Evolutionary conservation across 192 early-diverging fungal species (phyloP), one percentile per base, ranked within the genome.

Genomic region (Coemansia javaensis): DNA sequence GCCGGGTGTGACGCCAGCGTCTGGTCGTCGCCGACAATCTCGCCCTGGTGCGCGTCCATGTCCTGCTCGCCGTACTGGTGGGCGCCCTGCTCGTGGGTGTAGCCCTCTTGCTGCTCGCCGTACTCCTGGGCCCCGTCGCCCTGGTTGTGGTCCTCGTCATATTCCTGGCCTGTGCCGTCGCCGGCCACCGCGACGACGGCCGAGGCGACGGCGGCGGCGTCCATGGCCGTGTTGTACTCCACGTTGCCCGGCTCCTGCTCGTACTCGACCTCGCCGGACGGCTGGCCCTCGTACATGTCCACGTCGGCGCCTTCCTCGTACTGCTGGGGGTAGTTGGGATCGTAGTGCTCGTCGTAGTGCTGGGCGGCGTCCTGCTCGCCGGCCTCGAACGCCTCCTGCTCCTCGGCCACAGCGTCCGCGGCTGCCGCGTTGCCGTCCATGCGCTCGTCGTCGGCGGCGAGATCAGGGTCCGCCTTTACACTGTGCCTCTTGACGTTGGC

Each of bases 1-100:
- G 58, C 70, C 9, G 63, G 58, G 37, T 74, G 70, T 9, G 70
- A 40, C 0, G 70, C 70, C 63, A 74, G 44, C 5, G 64, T 67
- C 60, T 75, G 72, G 35, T 63, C 72, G 45, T 75, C 72, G n/a
- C n/a, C n/a, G 23, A 59, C 35, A 14, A 52, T 25, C 22, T 43
- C 53, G 34, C 43, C 62, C 27, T 50, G 53, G 37, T 40, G 15
- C n/a, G 12, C 59, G 23, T 47, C 22, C 15, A 24, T 15, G 9
- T 47, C 50, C 18, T 48, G 47, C 25, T 66, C 52, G 14, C 21
- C 56, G 30, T 68, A 68, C 51, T 62, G 53, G 27, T 63, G 50
- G 11, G 37, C 43, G 17, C 44, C 39, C 32, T 42, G 40, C 5
- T 70, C 60, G 40, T 70, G 59, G 16, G 63, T 38, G 28, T 63